phyloP scores from a whole-genome alignment of 2,329 filamentous ascomycete genomes.

The Teratosphaeria gauchensis region DNA sequence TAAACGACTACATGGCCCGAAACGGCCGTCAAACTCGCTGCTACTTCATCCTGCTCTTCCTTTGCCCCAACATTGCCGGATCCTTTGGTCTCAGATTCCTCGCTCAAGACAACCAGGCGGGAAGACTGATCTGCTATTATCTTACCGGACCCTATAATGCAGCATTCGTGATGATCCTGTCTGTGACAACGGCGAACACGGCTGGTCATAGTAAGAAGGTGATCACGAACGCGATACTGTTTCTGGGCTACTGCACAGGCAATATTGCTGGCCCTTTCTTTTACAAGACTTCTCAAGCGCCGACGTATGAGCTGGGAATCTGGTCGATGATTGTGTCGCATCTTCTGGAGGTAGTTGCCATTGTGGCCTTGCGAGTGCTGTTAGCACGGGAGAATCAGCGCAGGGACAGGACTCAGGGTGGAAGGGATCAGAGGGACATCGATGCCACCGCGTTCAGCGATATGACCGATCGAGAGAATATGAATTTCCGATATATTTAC shows the following conservation, averaged over 20 bases:
- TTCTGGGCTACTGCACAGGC: conserved; percentile 41
- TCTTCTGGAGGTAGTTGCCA: conserved; percentile 41
- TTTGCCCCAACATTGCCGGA: conserved; percentile 51
- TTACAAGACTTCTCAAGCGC: conserved; percentile 47
- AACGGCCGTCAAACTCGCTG: conserved; percentile 24
- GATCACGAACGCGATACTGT: conserved; percentile 49
- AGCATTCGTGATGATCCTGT: conserved; percentile 42
- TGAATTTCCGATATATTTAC: conserved; percentile 23
- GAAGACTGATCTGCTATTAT: conserved; percentile 50
- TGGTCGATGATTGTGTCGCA: conserved; percentile 50
- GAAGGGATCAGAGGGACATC: conserved; percentile 37
- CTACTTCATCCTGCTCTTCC: conserved; percentile 46
- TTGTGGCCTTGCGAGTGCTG: conserved; percentile 37
- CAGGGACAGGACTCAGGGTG: conserved; percentile 41
- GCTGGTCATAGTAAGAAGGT: conserved; percentile 55
- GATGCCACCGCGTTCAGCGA: conserved; percentile 45
- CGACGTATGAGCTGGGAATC: conserved; percentile 42
- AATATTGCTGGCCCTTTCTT: conserved; percentile 57
- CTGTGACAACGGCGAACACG: conserved; percentile 42
- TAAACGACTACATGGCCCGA: conserved; percentile 33
- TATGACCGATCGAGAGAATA: conserved; percentile 36
- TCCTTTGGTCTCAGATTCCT: conserved; percentile 50
- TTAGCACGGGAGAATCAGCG: conserved; percentile 42
- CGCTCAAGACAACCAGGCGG: conserved; percentile 39
- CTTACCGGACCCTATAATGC: conserved; percentile 45